These are phyloP conservation scores for Phytophthora pisi DNA, from an alignment of 352 stramenopile species.

Conservation along the genomic window DNA sequence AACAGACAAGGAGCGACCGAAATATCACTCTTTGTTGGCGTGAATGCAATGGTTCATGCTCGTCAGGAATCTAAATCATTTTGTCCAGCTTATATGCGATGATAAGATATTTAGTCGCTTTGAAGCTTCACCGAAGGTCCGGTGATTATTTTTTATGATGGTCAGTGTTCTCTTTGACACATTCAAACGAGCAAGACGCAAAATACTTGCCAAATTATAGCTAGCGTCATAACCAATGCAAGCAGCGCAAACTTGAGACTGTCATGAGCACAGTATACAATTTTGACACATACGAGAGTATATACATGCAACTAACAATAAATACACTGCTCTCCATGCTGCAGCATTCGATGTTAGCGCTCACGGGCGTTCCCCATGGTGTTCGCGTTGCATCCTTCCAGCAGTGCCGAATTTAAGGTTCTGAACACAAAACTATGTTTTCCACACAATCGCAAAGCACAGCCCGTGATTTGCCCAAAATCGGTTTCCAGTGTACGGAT, in stretches of 20 bases:
- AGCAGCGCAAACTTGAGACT: not conserved
- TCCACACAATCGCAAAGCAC: not conserved
- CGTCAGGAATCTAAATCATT: no score
- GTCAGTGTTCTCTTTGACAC: no score
- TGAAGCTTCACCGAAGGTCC: no score
- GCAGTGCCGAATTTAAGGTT: not conserved
- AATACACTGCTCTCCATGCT: not conserved
- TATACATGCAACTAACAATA: no score
- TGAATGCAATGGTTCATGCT: no score
- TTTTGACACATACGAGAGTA: no score
- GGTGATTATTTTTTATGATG: no score
- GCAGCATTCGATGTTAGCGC: not conserved
- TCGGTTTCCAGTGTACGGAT: constrained; percentile 3
- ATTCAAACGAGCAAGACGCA: not conserved
- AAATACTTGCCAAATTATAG: not conserved
- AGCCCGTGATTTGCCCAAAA: constrained; percentile 25
- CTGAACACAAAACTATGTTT: constrained; percentile 4
- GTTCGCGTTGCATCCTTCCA: not conserved
- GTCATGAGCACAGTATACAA: not conserved
- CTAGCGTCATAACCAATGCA: not conserved
- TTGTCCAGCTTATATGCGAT: no score
- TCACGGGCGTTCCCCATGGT: not conserved
- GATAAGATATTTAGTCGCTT: no score
- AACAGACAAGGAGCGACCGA: no score
- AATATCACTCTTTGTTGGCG: no score